Percentiles rank a stretch among this genome's conserved stretches.
phyloP scores from a whole-genome alignment of 2,329 filamentous ascomycete genomes.

The Penicillium sp. region DNA sequence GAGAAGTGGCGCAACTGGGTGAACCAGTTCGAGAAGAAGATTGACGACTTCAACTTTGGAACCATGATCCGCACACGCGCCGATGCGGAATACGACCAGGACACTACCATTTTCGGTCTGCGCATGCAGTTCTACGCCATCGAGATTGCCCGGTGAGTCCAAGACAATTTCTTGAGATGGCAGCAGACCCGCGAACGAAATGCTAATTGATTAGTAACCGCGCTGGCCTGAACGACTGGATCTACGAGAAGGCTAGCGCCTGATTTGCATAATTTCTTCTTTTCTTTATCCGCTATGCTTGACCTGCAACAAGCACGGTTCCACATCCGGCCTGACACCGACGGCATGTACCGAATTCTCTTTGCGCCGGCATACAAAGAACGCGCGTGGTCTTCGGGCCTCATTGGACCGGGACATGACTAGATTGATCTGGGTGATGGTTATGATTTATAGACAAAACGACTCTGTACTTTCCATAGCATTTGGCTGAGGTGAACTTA shows the following conservation, averaged over 20 bases:
- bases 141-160: slow-evolving; percentile 68
- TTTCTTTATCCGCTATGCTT: slow-evolving; percentile 8
- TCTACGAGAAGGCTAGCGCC: slow-evolving; percentile 68
- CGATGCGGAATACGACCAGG: slow-evolving; percentile 81
- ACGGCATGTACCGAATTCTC: slow-evolving; percentile 20
- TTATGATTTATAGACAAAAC: slow-evolving; percentile 5
- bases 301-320: slow-evolving; percentile 10
- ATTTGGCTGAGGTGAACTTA: neutral
- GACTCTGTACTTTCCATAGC: slow-evolving; percentile 3
- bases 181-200: neutral
- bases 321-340: slow-evolving; percentile 21
- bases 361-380: neutral
- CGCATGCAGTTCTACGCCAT: slow-evolving; percentile 85
- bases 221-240: slow-evolving; percentile 91
- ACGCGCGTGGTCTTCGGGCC: neutral
- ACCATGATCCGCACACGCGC: slow-evolving; percentile 83
- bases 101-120: slow-evolving; percentile 89
- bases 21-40: slow-evolving; percentile 87
- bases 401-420: neutral
- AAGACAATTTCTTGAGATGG: neutral
- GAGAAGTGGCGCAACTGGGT: slow-evolving; percentile 94
- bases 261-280: slow-evolving; percentile 16
- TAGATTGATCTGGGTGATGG: neutral
- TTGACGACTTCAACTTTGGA: slow-evolving; percentile 98
- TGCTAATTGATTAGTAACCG: slow-evolving; percentile 65